phyloP scores from a whole-genome alignment of 192 early-diverging fungal genomes.

The Radiomyces spectabilis region DNA sequence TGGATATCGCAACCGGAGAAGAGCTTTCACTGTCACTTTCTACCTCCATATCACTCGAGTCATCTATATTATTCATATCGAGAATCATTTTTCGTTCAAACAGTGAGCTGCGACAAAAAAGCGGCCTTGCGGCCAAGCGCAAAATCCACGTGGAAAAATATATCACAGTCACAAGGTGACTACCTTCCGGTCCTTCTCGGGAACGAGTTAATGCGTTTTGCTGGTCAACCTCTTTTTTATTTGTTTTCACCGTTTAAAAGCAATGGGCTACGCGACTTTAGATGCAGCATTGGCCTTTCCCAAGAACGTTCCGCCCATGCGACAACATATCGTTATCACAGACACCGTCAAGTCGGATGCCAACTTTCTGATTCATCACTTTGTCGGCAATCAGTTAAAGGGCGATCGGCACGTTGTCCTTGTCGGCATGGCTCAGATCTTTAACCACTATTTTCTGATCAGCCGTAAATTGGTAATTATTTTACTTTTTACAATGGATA shows the following conservation, averaged over 20 bases:
- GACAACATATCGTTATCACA: conserved; percentile 40
- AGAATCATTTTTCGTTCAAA: no score
- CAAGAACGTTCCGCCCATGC: conserved; percentile 33
- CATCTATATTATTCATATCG: no score
- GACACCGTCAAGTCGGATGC: conserved; percentile 47
- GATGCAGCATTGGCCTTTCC: conserved; percentile 38
- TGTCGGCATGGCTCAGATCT: conserved; percentile 47
- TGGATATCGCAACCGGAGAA: no score
- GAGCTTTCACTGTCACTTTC: no score
- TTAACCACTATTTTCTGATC: conserved; percentile 51
- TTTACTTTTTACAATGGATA: not conserved
- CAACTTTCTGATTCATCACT: conserved; percentile 56
- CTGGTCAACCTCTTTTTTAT: not conserved
- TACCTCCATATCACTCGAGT: no score
- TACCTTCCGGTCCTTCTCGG: no score
- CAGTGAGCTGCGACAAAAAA: no score
- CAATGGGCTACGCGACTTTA: conserved; percentile 41
- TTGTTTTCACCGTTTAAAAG: not conserved
- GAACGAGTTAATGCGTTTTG: no score
- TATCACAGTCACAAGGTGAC: no score
- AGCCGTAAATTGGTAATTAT: conserved; percentile 46
- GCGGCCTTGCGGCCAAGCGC: no score
- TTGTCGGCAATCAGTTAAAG: conserved; percentile 52
- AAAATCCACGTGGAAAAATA: no score
- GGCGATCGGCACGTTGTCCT: conserved; percentile 44